Evolutionary conservation across 805 yeast genomes (phyloP).

Genomic region (Ogataea paradorogensis): DNA sequence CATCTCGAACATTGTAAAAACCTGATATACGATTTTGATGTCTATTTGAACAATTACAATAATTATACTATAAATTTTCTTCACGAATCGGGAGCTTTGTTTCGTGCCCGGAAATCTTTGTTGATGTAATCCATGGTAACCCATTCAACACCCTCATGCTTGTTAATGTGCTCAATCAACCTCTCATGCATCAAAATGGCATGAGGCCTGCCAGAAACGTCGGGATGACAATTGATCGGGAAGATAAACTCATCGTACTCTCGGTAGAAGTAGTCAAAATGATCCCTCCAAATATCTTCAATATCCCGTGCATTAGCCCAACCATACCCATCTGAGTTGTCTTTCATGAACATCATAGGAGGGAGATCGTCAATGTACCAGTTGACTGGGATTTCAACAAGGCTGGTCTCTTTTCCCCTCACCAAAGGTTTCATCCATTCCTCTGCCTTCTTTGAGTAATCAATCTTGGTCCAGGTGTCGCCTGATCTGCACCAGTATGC

Average conservation of each 20-base stretch:
- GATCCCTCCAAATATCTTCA: conserved; percentile 39
- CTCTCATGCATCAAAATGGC: conserved; percentile 37
- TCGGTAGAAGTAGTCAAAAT: conserved; percentile 37
- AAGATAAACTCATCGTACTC: conserved; percentile 38
- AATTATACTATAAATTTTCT: too few relatives aligned
- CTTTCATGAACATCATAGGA: conserved; percentile 38
- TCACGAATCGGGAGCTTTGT: conserved; percentile 25
- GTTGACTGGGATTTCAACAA: conserved; percentile 38
- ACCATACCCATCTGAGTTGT: conserved; percentile 32
- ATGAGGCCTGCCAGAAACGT: conserved; percentile 38
- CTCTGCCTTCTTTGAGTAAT: conserved; percentile 34
- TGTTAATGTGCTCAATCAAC: conserved; percentile 35
- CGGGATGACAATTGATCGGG: conserved; percentile 39
- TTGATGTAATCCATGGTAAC: conserved; percentile 37
- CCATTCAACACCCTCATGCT: conserved; percentile 40
- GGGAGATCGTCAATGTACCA: conserved; percentile 40
- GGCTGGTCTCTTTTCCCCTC: conserved; percentile 33
- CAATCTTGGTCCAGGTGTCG: conserved; percentile 37
- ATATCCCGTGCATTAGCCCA: conserved; percentile 37
- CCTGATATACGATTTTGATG: too few relatives aligned
- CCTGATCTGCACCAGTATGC: conserved; percentile 37
- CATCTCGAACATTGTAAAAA: too few relatives aligned
- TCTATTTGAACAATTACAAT: too few relatives aligned
- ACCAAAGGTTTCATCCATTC: conserved; percentile 38
- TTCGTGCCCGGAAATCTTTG: conserved; percentile 31